Conservation (phyloP, 805 yeast genomes). For the Yarrowia sp. region DNA sequence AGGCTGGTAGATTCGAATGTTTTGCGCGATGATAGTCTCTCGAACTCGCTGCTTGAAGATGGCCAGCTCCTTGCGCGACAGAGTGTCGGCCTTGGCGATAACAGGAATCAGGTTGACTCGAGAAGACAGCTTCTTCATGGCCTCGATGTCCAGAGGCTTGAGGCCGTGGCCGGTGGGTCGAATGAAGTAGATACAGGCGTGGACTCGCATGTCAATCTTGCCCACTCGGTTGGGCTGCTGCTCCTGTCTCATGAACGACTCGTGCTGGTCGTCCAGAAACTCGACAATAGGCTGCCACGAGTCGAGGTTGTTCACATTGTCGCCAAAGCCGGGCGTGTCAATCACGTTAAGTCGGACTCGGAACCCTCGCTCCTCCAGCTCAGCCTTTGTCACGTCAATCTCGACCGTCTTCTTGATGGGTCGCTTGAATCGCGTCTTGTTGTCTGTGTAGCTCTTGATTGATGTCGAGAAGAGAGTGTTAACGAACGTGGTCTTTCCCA, state of each 20-base stretch:
- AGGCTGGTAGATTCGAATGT: constrained; percentile 56
- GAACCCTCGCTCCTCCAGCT: constrained; percentile 64
- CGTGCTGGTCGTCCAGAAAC: constrained; percentile 78
- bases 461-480: constrained; percentile 70
- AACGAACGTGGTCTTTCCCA: constrained; percentile 72
- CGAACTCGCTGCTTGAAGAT: constrained; percentile 55
- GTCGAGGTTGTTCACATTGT: constrained; percentile 73
- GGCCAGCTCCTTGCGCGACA: constrained; percentile 55
- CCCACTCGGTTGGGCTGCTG: constrained; percentile 63
- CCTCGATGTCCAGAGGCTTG: constrained; percentile 64
- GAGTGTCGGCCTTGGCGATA: constrained; percentile 75
- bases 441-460: constrained; percentile 45
- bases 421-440: constrained; percentile 41
- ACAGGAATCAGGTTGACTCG: constrained; percentile 82
- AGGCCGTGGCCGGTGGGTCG: constrained; percentile 64
- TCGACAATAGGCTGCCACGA: constrained; percentile 69
- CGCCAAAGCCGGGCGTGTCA: constrained; percentile 94
- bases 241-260: constrained; percentile 66
- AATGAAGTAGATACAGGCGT: constrained; percentile 81
- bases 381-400: constrained; percentile 45
- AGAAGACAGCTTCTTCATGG: constrained; percentile 66
- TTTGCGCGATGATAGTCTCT: constrained; percentile 51
- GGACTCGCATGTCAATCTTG: constrained; percentile 66
- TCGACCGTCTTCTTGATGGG: constrained; percentile 44
- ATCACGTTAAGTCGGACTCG: constrained; percentile 77